Evolutionary conservation across 2,329 filamentous ascomycete species (phyloP).

Genomic region (Teratosphaeria nubilosa): DNA sequence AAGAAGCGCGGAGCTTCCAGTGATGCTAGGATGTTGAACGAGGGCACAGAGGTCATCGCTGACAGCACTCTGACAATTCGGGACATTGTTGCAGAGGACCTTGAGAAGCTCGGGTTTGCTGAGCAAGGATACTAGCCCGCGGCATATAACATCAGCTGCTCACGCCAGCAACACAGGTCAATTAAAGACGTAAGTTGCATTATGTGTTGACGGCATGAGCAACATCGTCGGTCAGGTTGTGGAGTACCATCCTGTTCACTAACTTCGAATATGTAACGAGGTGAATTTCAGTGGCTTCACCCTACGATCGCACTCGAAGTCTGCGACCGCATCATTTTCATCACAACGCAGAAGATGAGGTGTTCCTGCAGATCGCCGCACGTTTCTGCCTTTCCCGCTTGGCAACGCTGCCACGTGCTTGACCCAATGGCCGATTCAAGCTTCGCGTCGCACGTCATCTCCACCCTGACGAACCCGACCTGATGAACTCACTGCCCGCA

Average conservation of each 20-base stretch:
- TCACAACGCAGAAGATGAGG: neutral
- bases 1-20: neutral
- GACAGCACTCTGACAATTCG: slow-evolving; percentile 38
- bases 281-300: neutral
- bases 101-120: slow-evolving; percentile 36
- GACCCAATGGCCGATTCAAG: neutral
- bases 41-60: slow-evolving; percentile 36
- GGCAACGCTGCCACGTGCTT: neutral
- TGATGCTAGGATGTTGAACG: slow-evolving; percentile 31
- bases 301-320: neutral
- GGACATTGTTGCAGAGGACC: slow-evolving; percentile 40
- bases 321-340: neutral
- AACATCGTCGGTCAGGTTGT: neutral
- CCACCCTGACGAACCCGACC: neutral
- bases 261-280: neutral
- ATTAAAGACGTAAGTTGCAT: neutral
- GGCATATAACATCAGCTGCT: too few species aligned
- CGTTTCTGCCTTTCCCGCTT: neutral
- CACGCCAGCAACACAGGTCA: neutral
- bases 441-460: neutral
- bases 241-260: neutral
- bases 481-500: too few species aligned
- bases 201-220: neutral
- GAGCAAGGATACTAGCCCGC: slow-evolving; percentile 10
- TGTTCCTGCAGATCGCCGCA: neutral